Percentiles rank a stretch among this genome's conserved stretches.
Conservation (phyloP, 768 basidiomycete species). For the Psilocybe azurescens region DNA sequence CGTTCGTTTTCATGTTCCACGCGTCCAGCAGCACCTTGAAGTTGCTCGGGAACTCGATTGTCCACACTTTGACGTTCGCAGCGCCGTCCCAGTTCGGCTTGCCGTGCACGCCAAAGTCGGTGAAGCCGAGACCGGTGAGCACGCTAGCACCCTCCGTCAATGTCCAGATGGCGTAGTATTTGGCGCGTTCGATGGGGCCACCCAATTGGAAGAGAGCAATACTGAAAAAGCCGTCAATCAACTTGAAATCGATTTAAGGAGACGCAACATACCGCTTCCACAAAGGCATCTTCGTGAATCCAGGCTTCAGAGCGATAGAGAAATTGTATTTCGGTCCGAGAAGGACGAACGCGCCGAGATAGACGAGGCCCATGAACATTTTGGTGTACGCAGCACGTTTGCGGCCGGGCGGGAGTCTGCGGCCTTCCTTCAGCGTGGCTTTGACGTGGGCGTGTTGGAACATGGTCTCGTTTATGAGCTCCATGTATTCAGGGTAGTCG, state of each 20-base stretch:
- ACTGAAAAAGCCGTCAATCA: conserved; percentile 39
- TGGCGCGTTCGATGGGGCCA: conserved; percentile 83
- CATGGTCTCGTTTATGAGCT: conserved; percentile 75
- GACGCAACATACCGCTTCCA: conserved; percentile 42
- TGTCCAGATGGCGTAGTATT: conserved; percentile 98
- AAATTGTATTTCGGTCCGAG: conserved; percentile 66
- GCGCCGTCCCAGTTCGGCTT: conserved; percentile 86
- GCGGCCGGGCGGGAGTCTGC: conserved; percentile 73
- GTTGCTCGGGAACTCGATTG: conserved; percentile 87
- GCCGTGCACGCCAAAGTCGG: conserved; percentile 74
- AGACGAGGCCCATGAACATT: conserved; percentile 75
- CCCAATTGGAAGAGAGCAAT: conserved; percentile 72
- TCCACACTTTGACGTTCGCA: conserved; percentile 80
- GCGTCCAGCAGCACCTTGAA: conserved; percentile 90
- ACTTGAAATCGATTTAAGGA: conserved; percentile 21
- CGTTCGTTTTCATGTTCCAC: conserved; percentile 97
- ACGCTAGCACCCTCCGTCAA: conserved; percentile 95
- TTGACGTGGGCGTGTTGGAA: conserved; percentile 64
- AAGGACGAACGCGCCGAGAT: conserved; percentile 77
- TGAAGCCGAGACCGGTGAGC: conserved; percentile 93
- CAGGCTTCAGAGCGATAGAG: conserved; percentile 57
- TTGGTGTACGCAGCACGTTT: conserved; percentile 90
- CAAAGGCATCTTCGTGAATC: conserved; percentile 56
- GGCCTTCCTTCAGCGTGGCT: conserved; percentile 45
- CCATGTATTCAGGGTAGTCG: conserved; percentile 82